These are phyloP conservation scores for Anthracocystis panici-leucophaei DNA, from an alignment of 1,284 basidiomycete species.

Conservation along the genomic window DNA sequence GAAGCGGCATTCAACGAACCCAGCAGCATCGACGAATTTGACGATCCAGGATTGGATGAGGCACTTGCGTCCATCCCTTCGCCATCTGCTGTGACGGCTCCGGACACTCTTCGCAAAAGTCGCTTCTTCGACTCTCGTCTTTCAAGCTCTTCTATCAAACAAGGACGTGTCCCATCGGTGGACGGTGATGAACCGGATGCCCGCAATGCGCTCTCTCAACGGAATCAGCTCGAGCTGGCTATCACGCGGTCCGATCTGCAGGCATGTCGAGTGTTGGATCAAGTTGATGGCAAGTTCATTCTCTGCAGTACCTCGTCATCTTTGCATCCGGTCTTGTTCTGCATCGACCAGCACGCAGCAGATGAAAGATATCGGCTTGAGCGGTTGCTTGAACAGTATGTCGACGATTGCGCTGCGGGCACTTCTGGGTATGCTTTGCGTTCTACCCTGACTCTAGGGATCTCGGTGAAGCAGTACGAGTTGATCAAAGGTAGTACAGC, in stretches of 20 bases:
- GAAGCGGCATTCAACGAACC: background rate
- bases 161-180: too few species aligned
- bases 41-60: constrained; percentile 28
- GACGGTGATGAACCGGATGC: background rate
- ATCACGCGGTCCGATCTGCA: constrained; percentile 25
- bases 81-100: background rate
- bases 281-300: constrained; percentile 90
- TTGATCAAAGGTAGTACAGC: background rate
- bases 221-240: constrained; percentile 7
- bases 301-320: constrained; percentile 73
- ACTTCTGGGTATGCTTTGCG: constrained; percentile 3
- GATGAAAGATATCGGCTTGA: constrained; percentile 90
- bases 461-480: constrained; percentile 24
- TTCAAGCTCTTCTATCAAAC: background rate
- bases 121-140: constrained; percentile 32
- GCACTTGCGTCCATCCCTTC: constrained; percentile 23
- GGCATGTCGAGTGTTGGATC: constrained; percentile 73
- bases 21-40: constrained; percentile 21
- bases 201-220: too few species aligned
- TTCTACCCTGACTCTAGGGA: constrained; percentile 14
- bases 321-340: constrained; percentile 73
- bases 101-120: constrained; percentile 13
- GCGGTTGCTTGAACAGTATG: constrained; percentile 79
- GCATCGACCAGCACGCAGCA: constrained; percentile 95
- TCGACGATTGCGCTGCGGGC: constrained; percentile 60